Evolutionary conservation across 169 alveolate species (phyloP).

Genomic region (Plasmodium knowlesi): DNA sequence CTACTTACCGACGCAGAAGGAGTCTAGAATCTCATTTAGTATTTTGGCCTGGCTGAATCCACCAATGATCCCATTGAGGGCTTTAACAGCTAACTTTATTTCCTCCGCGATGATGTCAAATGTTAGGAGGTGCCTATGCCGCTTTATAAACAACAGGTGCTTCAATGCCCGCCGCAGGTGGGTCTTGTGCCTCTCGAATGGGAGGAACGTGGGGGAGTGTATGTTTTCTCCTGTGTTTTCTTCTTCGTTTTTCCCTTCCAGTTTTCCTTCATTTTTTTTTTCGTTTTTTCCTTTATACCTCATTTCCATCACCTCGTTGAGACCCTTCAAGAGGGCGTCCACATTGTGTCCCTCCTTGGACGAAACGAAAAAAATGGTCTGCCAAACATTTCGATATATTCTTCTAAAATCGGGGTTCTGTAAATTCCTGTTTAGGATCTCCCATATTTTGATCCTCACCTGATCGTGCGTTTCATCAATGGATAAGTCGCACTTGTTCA

Average conservation of each 20-base stretch:
- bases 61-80: conserved; percentile 30
- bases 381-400: neutral
- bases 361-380: conserved; percentile 23
- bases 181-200: conserved; percentile 52
- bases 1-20: conserved; percentile 44
- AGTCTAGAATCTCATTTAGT: conserved; percentile 7
- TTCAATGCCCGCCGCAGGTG: conserved; percentile 16
- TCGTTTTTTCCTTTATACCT: neutral
- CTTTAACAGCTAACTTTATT: conserved; percentile 10
- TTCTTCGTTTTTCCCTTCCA: neutral
- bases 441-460: neutral
- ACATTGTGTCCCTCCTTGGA: conserved; percentile 43
- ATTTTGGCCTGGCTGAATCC: conserved; percentile 4
- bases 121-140: neutral
- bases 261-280: neutral
- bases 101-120: conserved; percentile 57
- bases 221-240: no score
- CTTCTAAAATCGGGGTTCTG: neutral
- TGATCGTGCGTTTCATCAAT: neutral
- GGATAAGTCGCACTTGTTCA: conserved; percentile 30
- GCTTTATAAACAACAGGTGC: conserved; percentile 18
- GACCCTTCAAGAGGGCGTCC: neutral
- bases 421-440: neutral
- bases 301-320: neutral
- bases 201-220: neutral